Evolutionary conservation across 306 rosid species (phyloP), one percentile per base, ranked within the genome.

Genomic region (Nissolia schottii): DNA sequence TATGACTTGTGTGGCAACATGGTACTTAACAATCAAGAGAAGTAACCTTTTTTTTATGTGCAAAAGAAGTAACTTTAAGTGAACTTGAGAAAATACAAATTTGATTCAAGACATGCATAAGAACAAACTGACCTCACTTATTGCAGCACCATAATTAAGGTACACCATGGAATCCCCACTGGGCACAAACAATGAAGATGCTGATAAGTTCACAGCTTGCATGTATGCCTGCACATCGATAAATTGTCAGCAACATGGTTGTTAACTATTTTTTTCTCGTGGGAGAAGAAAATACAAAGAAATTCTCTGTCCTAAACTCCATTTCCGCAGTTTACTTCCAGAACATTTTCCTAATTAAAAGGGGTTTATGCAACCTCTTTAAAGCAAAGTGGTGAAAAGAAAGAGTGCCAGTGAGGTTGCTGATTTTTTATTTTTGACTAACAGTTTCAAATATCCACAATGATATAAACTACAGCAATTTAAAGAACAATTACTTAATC

Each of bases 61-160:
- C 27, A 46, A 35, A 68, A 13, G 25, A 55, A 29, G 22, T 23
- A 70, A 50, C 24, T 38, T 23, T 56, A 49, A 20, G 32, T 14
- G 66, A 72, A 64, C 49, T 68, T 19, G 58, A 65, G 49, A 64
- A 62, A 35, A 54, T 25, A 46, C 59, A 53, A 74, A 31, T 40
- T 28, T 24, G 59, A 48, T 54, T 53, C 40, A 27, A 77, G 25
- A 76, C 23, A 22, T 64, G 48, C 9, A 71, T 12, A 18, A 15
- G 55, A 11, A 23, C 7, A 64, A 71, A 76, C 86, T 73, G 64
- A 75, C 98, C 97, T 94, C 97, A 37, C 97, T 91, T 71, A 87
- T 86, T 59, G 98, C 98, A 15, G 88, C 96, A 38, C 97, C 98
- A 69, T 91, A 91, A 76, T 84, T 94, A 34, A 87, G 78, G 86